A percentile compares a stretch with the other conserved stretches of the same genome.
These are phyloP conservation scores for Polyporus arcularius DNA, from an alignment of 768 basidiomycete genomes.

Conservation along the genomic window DNA sequence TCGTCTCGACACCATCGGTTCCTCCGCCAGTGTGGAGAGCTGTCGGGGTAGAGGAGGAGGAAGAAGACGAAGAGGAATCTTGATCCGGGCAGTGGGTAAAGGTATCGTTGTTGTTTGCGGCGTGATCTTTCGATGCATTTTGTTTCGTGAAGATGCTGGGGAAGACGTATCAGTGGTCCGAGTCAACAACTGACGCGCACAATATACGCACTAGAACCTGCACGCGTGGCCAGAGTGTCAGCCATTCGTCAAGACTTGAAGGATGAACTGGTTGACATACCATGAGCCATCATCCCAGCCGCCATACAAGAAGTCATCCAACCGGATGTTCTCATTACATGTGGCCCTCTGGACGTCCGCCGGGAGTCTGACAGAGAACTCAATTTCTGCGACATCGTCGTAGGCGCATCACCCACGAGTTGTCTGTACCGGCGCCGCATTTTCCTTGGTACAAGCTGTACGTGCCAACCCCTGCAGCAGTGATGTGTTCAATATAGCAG, in stretches of 20 bases:
- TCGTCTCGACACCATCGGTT: neutral
- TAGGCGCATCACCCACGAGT: neutral
- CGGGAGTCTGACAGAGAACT: constrained; percentile 9
- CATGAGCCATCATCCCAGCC: constrained; percentile 3
- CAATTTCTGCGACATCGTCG: neutral
- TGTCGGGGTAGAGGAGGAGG: no score
- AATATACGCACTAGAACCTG: constrained; percentile 20
- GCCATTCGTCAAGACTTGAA: no score
- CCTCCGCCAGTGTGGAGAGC: no score
- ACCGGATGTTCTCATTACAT: constrained; percentile 16
- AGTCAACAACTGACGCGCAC: no score
- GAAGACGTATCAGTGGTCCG: neutral
- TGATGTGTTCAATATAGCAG: neutral
- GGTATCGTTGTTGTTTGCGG: constrained; percentile 27
- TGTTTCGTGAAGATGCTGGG: constrained; percentile 26
- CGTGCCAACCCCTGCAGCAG: neutral
- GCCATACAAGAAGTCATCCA: constrained; percentile 18
- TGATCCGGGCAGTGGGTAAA: constrained; percentile 30
- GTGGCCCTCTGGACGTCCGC: constrained; percentile 12
- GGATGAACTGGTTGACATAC: neutral
- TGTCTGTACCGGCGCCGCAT: constrained; percentile 17
- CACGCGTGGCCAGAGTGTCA: no score
- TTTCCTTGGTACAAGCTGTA: constrained; percentile 2
- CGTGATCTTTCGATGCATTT: constrained; percentile 20
- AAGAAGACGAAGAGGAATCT: no score